These are phyloP conservation scores for Dendrobium nobile DNA, from an alignment of 106 monocot species.

Conservation along the genomic window DNA sequence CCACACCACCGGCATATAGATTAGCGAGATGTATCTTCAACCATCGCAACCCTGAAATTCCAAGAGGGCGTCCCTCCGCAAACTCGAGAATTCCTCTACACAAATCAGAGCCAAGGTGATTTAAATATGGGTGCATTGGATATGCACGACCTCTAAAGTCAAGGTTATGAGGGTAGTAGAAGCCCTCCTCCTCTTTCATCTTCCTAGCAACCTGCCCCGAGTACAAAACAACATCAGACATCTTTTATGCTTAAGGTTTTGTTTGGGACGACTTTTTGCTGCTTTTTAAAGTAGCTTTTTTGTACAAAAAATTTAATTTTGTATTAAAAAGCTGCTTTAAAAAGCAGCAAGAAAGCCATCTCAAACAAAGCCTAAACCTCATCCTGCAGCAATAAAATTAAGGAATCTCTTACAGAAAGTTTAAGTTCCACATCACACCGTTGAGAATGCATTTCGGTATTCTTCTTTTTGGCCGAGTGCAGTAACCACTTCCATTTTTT, in stretches of 20 bases:
- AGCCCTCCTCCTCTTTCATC: constrained; percentile 87
- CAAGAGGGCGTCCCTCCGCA: constrained; percentile 66
- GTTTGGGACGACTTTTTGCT: too few relatives aligned
- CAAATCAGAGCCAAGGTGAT: constrained; percentile 86
- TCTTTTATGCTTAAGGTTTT: not conserved
- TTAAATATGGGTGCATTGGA: constrained; percentile 91
- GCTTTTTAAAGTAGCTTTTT: too few relatives aligned
- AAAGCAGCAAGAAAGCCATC: too few relatives aligned
- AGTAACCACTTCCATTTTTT: constrained; percentile 76
- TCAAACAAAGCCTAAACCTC: not conserved
- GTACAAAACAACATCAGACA: not conserved
- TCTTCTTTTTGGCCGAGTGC: constrained; percentile 54
- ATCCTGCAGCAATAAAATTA: not conserved
- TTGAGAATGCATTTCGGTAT: constrained; percentile 79
- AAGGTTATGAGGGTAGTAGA: constrained; percentile 87
- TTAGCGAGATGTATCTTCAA: constrained; percentile 92
- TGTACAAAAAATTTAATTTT: too few relatives aligned
- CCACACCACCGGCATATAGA: constrained; percentile 81
- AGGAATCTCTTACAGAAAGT: constrained; percentile 60
- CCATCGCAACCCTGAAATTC: constrained; percentile 70
- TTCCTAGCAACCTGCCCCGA: constrained; percentile 71
- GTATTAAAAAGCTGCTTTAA: too few relatives aligned
- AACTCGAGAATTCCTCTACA: constrained; percentile 85
- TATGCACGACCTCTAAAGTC: constrained; percentile 93
- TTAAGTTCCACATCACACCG: constrained; percentile 91